phyloP scores from a whole-genome alignment of 495 filamentous ascomycete genomes.

The Podospora appendiculata region DNA sequence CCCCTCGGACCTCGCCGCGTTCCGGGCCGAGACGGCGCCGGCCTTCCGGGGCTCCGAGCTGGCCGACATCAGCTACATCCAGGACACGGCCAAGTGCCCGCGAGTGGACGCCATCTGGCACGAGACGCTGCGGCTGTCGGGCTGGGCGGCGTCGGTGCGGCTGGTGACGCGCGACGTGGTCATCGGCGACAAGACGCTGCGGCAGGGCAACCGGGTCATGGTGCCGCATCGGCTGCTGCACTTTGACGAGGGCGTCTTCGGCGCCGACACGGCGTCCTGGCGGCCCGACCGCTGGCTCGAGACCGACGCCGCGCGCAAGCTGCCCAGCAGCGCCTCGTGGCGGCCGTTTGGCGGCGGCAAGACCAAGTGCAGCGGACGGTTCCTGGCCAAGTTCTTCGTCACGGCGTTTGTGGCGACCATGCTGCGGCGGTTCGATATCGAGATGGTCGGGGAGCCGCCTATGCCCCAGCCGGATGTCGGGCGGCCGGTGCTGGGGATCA shows the following conservation, averaged over 20 bases:
- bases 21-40: slow-evolving; percentile 8
- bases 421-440: slow-evolving; percentile 15
- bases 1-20: slow-evolving; percentile 3
- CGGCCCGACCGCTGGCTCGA: slow-evolving; percentile 18
- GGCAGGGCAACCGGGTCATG: slow-evolving; percentile 18
- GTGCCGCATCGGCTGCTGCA: slow-evolving; percentile 25
- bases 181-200: slow-evolving; percentile 15
- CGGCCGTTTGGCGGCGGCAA: slow-evolving; percentile 25
- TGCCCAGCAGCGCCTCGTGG: slow-evolving; percentile 12
- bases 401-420: slow-evolving; percentile 19
- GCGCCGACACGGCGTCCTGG: slow-evolving; percentile 6
- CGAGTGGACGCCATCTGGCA: slow-evolving; percentile 12
- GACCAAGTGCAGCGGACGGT: slow-evolving; percentile 22
- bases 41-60: slow-evolving; percentile 5
- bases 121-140: slow-evolving; percentile 14
- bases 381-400: slow-evolving; percentile 12
- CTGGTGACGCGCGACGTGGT: slow-evolving; percentile 13
- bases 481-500: slow-evolving; percentile 20
- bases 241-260: slow-evolving; percentile 19
- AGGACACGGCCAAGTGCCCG: slow-evolving; percentile 8
- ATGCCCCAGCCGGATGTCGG: slow-evolving; percentile 14
- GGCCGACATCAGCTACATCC: slow-evolving; percentile 6
- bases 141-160: slow-evolving; percentile 14
- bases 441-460: slow-evolving; percentile 1
- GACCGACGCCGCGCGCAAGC: slow-evolving; percentile 2